Base-by-base conservation (phyloP, 805 yeast genomes). In the Nakazawaea ambrosiae region DNA sequence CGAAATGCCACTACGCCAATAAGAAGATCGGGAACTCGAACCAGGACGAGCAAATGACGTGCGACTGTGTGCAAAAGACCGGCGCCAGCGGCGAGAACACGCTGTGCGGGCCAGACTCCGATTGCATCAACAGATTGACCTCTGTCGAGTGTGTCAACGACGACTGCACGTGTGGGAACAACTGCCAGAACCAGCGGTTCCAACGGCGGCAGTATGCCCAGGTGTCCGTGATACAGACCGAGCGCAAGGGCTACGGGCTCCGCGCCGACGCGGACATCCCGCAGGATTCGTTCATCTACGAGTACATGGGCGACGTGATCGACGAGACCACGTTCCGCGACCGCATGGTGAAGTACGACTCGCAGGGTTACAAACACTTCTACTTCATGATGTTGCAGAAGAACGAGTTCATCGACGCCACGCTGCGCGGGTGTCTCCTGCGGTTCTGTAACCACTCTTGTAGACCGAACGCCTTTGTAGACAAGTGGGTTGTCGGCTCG, bases 361-460 rank as follows among this genome's bases (percentile, higher is more conserved):
- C 65, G 26, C 70, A 70, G 49, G 75, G 79, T 4, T 66, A 80
- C 44, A 76, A 75, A 56, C 97, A 89, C 59, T 89, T 89, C 50
- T 89, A 89, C 60, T 89, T 89, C 58, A 89, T 89, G 97, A 86
- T 86, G 96, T 70, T 89, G 42, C 92, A 87, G 49, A 84, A 80
- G 55, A 88, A 87, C 42, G 90, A 90, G 54, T 92, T 88, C 54
- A 86, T 90, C 41, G 98, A 90, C 59, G 98, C 98, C 33, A 90
- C 97, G 2, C 70, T 70, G 34, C 82, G 75, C 61, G 98, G 97
- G 6, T 76, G 87, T 15, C 60, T 90, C 39, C 96, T 95, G 2
- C 69, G 98, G 40, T 92, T 89, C 61, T 83, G 92, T 54, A 90
- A 90, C 59, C 98, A 90, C 60, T 86, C 96, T 16, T 90, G 98